These are phyloP conservation scores for Monotropa hypopitys DNA, from an alignment of 179 eudicot species.

Conservation along the genomic window DNA sequence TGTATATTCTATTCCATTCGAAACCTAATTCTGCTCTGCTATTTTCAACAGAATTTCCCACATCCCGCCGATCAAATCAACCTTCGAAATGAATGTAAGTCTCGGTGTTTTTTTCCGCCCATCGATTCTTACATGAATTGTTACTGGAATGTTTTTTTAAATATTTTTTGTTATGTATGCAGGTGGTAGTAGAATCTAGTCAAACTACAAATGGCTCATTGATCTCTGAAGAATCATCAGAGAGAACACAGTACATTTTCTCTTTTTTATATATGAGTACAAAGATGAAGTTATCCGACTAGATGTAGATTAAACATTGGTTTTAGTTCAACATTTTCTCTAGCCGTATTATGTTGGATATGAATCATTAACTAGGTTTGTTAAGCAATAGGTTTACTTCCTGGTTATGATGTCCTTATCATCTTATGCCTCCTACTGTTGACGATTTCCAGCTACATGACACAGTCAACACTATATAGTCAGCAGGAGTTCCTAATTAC, in stretches of 20 bases:
- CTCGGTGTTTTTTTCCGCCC: not conserved
- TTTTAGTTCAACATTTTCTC: not conserved
- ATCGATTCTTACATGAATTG: not conserved
- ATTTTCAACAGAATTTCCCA: not conserved
- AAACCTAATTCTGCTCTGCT: not conserved
- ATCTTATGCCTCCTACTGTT: not conserved
- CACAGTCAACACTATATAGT: not conserved
- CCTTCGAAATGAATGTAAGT: not conserved
- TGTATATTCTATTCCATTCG: not conserved
- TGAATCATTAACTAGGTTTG: not conserved
- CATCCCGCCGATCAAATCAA: not conserved
- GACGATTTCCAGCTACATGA: too few species aligned
- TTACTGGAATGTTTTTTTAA: not conserved
- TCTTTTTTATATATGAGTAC: not conserved
- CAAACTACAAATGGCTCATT: not conserved
- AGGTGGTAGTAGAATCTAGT: constrained; percentile 12
- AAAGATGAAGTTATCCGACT: not conserved
- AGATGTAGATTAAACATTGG: too few species aligned
- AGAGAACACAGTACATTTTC: constrained; percentile 15
- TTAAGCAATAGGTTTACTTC: not conserved
- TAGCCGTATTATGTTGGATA: not conserved
- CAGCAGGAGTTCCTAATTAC: not conserved
- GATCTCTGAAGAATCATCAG: constrained; percentile 10
- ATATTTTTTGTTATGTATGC: not conserved
- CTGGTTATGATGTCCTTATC: not conserved